Evolutionary conservation across 441 rosid species (phyloP).

Genomic region (Breynia disticha): DNA sequence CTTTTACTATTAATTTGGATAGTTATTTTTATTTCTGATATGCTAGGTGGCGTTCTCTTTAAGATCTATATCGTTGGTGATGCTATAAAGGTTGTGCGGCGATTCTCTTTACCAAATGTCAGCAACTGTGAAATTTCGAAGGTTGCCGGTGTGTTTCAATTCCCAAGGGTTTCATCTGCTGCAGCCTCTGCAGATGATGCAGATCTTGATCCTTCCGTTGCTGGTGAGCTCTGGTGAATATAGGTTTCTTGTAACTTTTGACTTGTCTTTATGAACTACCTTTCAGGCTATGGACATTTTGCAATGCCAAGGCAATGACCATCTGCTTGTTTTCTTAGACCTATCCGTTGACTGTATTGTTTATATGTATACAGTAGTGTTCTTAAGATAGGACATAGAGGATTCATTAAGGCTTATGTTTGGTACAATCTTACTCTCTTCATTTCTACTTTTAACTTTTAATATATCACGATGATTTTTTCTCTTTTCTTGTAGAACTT

Average conservation of each 20-base stretch:
- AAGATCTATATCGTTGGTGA: constrained; percentile 78
- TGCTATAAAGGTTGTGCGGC: constrained; percentile 66
- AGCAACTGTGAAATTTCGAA: constrained; percentile 44
- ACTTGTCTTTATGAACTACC: too few relatives aligned
- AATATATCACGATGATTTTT: constrained; percentile 3
- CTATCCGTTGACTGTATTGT: too few relatives aligned
- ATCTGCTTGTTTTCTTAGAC: too few relatives aligned
- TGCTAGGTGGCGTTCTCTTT: constrained; percentile 70
- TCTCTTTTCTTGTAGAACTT: constrained; percentile 42
- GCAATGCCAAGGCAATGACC: too few relatives aligned
- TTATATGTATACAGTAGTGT: too few relatives aligned
- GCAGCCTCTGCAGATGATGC: constrained; percentile 85
- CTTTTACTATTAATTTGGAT: not conserved
- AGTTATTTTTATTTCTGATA: not conserved
- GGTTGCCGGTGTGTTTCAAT: constrained; percentile 44
- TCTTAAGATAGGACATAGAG: too few relatives aligned
- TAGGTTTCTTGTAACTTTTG: too few relatives aligned
- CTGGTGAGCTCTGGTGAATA: constrained; percentile 27
- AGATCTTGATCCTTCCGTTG: constrained; percentile 64
- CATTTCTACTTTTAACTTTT: not conserved
- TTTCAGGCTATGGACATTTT: too few relatives aligned
- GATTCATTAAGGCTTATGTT: too few relatives aligned
- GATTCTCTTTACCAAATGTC: constrained; percentile 75
- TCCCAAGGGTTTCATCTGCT: constrained; percentile 92
- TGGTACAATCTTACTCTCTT: not conserved